A percentile compares a stretch with the other conserved stretches of the same genome.
Conservation (phyloP, 441 rosid genomes). For the Mallotus repandus region DNA sequence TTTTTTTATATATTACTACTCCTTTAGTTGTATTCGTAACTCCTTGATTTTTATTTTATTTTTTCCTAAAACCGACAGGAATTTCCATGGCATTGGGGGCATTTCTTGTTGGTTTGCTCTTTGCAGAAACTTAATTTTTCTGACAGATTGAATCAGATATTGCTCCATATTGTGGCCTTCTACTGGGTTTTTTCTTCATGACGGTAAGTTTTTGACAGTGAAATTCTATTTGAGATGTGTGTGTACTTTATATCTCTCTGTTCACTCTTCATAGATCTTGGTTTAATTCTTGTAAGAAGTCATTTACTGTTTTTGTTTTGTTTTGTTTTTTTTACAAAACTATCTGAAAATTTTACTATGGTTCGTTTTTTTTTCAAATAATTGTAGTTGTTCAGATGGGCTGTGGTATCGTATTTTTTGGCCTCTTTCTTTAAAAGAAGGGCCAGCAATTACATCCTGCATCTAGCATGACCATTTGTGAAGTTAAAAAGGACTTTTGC, state of each 20-base stretch:
- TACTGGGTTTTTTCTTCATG: constrained; percentile 98
- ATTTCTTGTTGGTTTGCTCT: constrained; percentile 95
- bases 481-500: too few species aligned
- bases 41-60: too few species aligned
- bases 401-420: neutral
- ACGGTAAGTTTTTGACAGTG: constrained; percentile 51
- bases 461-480: too few species aligned
- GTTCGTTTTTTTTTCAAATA: neutral
- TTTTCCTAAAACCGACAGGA: constrained; percentile 71
- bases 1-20: too few species aligned
- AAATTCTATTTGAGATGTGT: neutral
- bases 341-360: neutral
- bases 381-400: constrained; percentile 9
- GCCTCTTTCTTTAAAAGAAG: neutral
- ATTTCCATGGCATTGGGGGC: constrained; percentile 99
- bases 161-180: constrained; percentile 97
- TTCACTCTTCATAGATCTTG: neutral
- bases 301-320: neutral
- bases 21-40: too few species aligned
- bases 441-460: neutral
- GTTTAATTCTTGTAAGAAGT: neutral
- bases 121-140: constrained; percentile 98
- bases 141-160: constrained; percentile 98
- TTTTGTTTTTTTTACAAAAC: too few species aligned
- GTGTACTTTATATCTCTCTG: neutral